Evolutionary conservation across 2,329 filamentous ascomycete genomes (phyloP), one percentile per base, ranked within the genome.

Genomic region (Lachnellula arida): DNA sequence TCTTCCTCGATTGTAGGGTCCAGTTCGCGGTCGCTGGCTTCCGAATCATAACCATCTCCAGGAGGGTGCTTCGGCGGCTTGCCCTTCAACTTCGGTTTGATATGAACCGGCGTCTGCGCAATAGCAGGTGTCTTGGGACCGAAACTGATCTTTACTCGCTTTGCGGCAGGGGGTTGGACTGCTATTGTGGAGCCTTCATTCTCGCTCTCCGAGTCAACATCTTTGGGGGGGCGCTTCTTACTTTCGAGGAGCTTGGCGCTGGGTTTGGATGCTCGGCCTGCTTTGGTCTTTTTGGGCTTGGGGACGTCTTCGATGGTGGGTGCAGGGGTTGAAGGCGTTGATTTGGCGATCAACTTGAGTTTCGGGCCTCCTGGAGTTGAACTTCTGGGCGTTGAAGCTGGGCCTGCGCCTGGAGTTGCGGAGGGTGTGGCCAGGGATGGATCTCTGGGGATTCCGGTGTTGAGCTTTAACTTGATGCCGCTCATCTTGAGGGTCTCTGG

Each of bases 41-140:
- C 94, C 3, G 92, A 97, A 70, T 99, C 94, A 73, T 97, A 99
- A 7, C 93, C 94, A 54, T 96, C 91, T 51, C 94, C 94, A 1
- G 84, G 81, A 5, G 85, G 85, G 60, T 89, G 82, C 34, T 81
- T 76, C 6, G 89, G 87, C 1, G 82, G 78, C 60, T 84, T 81
- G n/a, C 86, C 87, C 64, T 86, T 84, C 49, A 83, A 77, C 66
- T 85, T 87, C 55, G 89, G 74, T 53, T 81, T 81, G 54, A 86
- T 62, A 60, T 59, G 55, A 39, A 61, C 58, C 25, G 63, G 60
- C 47, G 51, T 58, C 37, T n/a, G 50, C 11, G 32, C 55, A 19
- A 50, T 17, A 19, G 42, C 40, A n/a, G 51, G 42, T 25, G 49
- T 52, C 39, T 54, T 59, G 15, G 50, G 50, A 42, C 8, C 75